Conservation (phyloP, 352 stramenopile species). For the Halophytophthora polymorphica region DNA sequence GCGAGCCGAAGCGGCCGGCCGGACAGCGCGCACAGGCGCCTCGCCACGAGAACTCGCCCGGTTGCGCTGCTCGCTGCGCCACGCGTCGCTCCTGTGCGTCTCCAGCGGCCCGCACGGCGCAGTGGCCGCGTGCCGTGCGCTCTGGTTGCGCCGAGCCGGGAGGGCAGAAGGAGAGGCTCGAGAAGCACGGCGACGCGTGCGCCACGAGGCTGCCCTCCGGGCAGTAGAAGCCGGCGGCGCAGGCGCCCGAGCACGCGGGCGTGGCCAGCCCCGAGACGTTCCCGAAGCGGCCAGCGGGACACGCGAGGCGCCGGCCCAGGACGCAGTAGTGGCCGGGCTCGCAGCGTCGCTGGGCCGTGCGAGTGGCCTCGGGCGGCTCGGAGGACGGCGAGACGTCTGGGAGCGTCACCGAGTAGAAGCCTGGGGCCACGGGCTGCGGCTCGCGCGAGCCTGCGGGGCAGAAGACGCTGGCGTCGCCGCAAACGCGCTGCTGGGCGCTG, state of each 20-base stretch:
- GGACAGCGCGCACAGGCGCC: conserved; percentile 66
- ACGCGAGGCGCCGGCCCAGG: conserved; percentile 26
- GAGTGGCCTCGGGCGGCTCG: conserved; percentile 7
- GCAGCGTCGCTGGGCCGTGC: conserved; percentile 42
- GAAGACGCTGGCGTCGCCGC: conserved; percentile 45
- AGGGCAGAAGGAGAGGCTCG: conserved; percentile 35
- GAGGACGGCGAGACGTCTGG: too few species aligned
- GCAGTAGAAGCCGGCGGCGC: conserved; percentile 65
- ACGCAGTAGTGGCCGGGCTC: conserved; percentile 66
- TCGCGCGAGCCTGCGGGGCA: conserved; percentile 53
- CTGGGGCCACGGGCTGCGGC: conserved; percentile 11
- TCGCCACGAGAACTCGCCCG: conserved; percentile 58
- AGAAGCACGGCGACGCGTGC: conserved; percentile 27
- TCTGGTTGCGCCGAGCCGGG: conserved; percentile 25
- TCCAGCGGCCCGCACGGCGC: conserved; percentile 13
- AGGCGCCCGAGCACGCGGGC: conserved; percentile 54
- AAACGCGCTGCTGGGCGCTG: conserved; percentile 29
- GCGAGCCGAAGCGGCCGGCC: conserved; percentile 48
- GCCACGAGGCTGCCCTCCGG: conserved; percentile 45
- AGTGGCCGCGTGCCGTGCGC: conserved; percentile 28
- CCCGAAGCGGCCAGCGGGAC: conserved; percentile 66
- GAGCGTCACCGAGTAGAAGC: too few species aligned
- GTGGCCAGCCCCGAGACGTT: conserved; percentile 31
- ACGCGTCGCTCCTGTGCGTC: conserved; percentile 15
- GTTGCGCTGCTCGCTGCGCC: conserved; percentile 26